Evolutionary conservation across 1,139 yeast genomes (phyloP).

Genomic region (Schizosaccharomyces versatilis): DNA sequence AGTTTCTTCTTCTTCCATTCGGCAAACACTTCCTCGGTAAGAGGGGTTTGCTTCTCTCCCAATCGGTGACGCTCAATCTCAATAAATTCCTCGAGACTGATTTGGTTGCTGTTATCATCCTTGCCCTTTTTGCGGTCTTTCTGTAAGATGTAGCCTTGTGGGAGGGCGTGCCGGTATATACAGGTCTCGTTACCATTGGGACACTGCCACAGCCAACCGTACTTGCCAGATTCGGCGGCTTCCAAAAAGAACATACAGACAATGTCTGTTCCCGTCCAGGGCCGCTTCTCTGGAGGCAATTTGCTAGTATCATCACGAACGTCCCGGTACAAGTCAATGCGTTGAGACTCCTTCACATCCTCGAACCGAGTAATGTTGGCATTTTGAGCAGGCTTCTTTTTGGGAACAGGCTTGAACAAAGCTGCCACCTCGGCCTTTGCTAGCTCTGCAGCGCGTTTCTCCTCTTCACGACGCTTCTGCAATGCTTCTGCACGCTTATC

Average conservation of each 20-base stretch:
- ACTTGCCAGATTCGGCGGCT: constrained; percentile 91
- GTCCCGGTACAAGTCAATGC: constrained; percentile 68
- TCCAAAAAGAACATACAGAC: constrained; percentile 87
- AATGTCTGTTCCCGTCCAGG: constrained; percentile 79
- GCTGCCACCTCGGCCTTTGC: constrained; percentile 76
- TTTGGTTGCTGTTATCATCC: constrained; percentile 64
- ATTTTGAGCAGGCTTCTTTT: constrained; percentile 81
- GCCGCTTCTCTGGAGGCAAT: constrained; percentile 81
- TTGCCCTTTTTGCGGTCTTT: constrained; percentile 86
- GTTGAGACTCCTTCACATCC: constrained; percentile 79
- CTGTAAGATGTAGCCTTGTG: constrained; percentile 88
- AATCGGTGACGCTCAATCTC: constrained; percentile 80
- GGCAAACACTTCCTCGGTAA: constrained; percentile 60
- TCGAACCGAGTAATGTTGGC: constrained; percentile 68
- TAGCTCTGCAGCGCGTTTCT: constrained; percentile 73
- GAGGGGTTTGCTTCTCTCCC: constrained; percentile 66
- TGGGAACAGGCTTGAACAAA: constrained; percentile 38
- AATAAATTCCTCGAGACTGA: constrained; percentile 83
- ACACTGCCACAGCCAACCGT: constrained; percentile 98
- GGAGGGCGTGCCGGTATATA: constrained; percentile 89
- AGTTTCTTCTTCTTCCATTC: constrained; percentile 62
- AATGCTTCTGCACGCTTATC: constrained; percentile 52
- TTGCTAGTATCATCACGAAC: constrained; percentile 48
- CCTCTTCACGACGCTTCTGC: constrained; percentile 53
- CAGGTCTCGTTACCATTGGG: constrained; percentile 79